Evolutionary conservation across 345 rosid species (phyloP), one percentile per base, ranked within the genome.

Genomic region (Linum tenue): DNA sequence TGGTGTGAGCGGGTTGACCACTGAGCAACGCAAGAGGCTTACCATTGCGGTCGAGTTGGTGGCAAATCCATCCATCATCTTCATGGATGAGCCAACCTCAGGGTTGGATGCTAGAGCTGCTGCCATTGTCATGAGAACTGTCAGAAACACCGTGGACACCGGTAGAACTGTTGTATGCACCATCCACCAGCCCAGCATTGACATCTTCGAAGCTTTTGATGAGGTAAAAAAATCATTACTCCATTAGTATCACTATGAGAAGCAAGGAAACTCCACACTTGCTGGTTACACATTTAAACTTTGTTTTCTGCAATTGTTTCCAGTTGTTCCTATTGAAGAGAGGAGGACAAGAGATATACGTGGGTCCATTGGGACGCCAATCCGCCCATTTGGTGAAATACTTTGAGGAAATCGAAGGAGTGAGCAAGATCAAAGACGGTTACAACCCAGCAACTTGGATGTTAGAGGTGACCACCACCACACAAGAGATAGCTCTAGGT

Each of bases 31-130:
- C 7, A 57, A 57, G 38, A 31, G 60, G 37, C 22, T 57, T n/a
- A 57, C 60, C 60, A 57, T 57, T 17, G 60, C 60, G 7, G 60
- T 57, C 3, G 60, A 57, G 37, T 37, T 57, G 60, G 60, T 57
- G 60, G 60, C 60, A 17, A 57, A 57, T 17, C 60, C 60, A 5
- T 57, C 60, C 5, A 57, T 57, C 36, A 57, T 57, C 9, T 57
- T 57, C 60, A 57, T 57, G 60, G 60, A 57, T 37, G 60, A 57
- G 60, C 60, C 60, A 17, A 57, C 60, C 38, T 57, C 60, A 37
- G 60, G 60, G 36, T 57, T 57, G 38, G 60, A 57, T 5, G 60
- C 60, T 15, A 31, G 60, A 57, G 60, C 60, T 17, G 60, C 60
- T 57, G 60, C 60, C 3, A 57, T 57, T 5, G 60, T 57, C 60